phyloP scores from a whole-genome alignment of 495 filamentous ascomycete genomes.

The Talaromyces borbonicus region DNA sequence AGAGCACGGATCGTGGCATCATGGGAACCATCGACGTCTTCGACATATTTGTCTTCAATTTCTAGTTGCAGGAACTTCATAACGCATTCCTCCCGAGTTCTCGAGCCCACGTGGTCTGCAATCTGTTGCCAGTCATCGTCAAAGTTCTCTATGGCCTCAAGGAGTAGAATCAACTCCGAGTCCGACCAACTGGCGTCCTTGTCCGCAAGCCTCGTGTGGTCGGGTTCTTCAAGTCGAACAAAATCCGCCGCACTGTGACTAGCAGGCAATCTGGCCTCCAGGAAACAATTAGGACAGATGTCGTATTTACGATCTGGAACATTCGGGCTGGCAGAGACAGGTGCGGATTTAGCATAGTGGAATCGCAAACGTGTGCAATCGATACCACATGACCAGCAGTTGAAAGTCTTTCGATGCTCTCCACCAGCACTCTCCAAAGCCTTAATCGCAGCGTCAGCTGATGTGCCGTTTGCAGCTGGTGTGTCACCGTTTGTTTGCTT shows the following conservation, averaged over 20 bases:
- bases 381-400: slow-evolving; percentile 84
- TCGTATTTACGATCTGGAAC: slow-evolving; percentile 63
- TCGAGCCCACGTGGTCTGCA: slow-evolving; percentile 78
- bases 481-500: slow-evolving; percentile 73
- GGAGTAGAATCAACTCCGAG: slow-evolving; percentile 68
- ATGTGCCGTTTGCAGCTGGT: slow-evolving; percentile 46
- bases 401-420: slow-evolving; percentile 57
- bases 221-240: slow-evolving; percentile 77
- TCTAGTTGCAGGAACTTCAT: slow-evolving; percentile 88
- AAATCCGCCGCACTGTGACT: slow-evolving; percentile 66
- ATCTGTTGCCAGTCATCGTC: slow-evolving; percentile 95
- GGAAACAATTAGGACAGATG: slow-evolving; percentile 80
- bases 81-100: slow-evolving; percentile 93
- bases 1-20: slow-evolving; percentile 49
- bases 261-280: slow-evolving; percentile 67
- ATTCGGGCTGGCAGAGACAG: slow-evolving; percentile 45
- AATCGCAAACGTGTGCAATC: slow-evolving; percentile 91
- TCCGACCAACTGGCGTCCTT: slow-evolving; percentile 84
- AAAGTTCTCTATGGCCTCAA: slow-evolving; percentile 83
- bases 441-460: slow-evolving; percentile 38
- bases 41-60: slow-evolving; percentile 82
- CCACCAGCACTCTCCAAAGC: slow-evolving; percentile 48
- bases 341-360: slow-evolving; percentile 60
- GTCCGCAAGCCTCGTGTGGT: slow-evolving; percentile 62
- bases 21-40: slow-evolving; percentile 56